Evolutionary conservation across 208 protist species (phyloP).

Genomic region (Crithidia fasciculata): DNA sequence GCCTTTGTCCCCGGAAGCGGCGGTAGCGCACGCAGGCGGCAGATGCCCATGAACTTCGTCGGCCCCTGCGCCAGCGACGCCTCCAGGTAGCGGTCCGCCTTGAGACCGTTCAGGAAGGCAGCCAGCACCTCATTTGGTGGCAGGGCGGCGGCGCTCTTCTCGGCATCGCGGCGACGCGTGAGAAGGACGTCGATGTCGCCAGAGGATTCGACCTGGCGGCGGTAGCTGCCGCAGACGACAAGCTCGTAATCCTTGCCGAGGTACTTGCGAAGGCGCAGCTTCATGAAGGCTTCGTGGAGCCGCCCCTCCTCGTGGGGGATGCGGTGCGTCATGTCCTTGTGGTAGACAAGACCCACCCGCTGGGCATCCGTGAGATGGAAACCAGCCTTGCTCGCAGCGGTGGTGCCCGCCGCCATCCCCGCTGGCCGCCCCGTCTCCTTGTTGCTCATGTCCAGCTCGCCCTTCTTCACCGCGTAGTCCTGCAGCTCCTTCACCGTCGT

Average conservation of each 20-base stretch:
- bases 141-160: constrained; percentile 1
- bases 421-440: constrained; percentile 31
- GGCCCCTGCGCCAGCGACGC: constrained; percentile 79
- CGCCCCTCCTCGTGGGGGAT: constrained; percentile 85
- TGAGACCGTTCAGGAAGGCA: constrained; percentile 61
- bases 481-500: constrained; percentile 70
- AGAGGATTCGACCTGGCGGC: constrained; percentile 56
- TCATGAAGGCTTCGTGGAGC: constrained; percentile 83
- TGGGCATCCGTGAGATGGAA: constrained; percentile 77
- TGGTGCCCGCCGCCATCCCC: constrained; percentile 6
- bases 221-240: constrained; percentile 84
- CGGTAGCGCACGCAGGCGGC: constrained; percentile 53
- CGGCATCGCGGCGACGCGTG: constrained; percentile 44
- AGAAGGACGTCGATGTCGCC: constrained; percentile 91
- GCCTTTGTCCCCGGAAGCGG: background rate
- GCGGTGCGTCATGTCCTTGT: constrained; percentile 79
- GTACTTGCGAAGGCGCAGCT: constrained; percentile 72
- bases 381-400: constrained; percentile 30
- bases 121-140: constrained; percentile 56
- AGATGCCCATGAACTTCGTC: constrained; percentile 92
- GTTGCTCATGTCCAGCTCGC: constrained; percentile 39
- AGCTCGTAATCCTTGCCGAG: constrained; percentile 75
- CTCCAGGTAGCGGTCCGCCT: constrained; percentile 79
- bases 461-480: constrained; percentile 45
- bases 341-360: constrained; percentile 80